Evolutionary conservation across 805 yeast genomes (phyloP), one percentile per base, ranked within the genome.

Genomic region (Candida arabinofermentans): DNA sequence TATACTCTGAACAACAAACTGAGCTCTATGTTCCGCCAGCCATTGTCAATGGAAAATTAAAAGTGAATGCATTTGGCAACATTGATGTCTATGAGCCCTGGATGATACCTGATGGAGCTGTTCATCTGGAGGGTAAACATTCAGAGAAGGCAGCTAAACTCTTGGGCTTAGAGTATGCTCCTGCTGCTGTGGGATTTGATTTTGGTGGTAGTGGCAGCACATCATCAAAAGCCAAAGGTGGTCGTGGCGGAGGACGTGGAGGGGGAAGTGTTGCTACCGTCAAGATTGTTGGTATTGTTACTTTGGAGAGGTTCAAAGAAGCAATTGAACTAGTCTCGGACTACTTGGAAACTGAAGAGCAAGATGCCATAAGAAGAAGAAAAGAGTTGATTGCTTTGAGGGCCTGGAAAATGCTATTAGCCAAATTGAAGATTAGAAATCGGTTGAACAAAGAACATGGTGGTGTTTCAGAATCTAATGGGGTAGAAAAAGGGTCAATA

Each of bases 121-220:
- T 67, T 9, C 74, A 86, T 40, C 64, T 89, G 5, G 66, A 72
- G 5, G 62, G 75, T 50, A 71, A 75, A 29, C 61, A 72, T 42
- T 78, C 85, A 0, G 78, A 75, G 29, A 70, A 70, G 36, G 96
- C 98, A 0, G 95, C 95, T 0, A 74, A 74, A 43, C 56, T 79
- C 1, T 53, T 90, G 9, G 78, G 75, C 0, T 71, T 91, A 6
- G 96, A 87, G 49, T 88, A 72, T 65, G 97, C 96, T 0, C 81
- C 79, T 36, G 98, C 97, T 0, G 90, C 89, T 2, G 81, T 83
- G 2, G 87, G 90, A 0, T 91, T 93, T 64, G 93, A 87, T 42
- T 93, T 86, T 62, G 51, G 49, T 3, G 54, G 57, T 62, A 50
- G 49, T 3, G 54, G 57, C 1, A n/a, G 21, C 5, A 1, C 32